Conservation (phyloP, 2,329 filamentous ascomycete genomes). For the Ophiostoma quercus region DNA sequence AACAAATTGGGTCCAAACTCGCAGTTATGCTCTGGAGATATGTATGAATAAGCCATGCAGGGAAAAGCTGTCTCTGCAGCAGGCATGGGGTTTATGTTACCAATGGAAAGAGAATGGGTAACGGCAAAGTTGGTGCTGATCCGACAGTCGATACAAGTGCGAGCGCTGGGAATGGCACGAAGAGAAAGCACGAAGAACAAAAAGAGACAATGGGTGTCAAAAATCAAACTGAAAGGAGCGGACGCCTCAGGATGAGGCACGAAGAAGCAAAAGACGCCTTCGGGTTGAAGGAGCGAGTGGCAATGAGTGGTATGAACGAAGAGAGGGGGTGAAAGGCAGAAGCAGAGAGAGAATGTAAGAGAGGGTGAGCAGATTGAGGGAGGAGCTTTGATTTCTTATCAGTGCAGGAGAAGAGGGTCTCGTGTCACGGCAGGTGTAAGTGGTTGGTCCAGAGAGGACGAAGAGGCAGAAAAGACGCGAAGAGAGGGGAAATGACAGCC, state of each 20-base stretch:
- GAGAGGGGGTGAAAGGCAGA: not conserved
- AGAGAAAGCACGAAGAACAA: not conserved
- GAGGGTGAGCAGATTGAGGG: not conserved
- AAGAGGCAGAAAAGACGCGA: not conserved
- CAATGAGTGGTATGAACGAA: not conserved
- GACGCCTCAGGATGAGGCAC: constrained; percentile 6
- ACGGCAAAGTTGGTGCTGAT: not conserved
- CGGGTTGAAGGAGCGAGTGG: not conserved
- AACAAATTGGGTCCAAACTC: not conserved
- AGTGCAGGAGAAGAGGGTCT: not conserved
- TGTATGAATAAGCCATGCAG: not conserved
- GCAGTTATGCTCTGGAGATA: not conserved
- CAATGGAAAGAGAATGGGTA: not conserved
- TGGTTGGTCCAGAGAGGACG: not conserved
- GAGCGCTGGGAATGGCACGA: not conserved
- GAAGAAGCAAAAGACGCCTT: too few species aligned
- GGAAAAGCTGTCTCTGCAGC: not conserved
- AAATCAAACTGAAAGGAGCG: not conserved
- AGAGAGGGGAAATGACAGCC: not conserved
- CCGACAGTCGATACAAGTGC: not conserved
- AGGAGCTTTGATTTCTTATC: not conserved
- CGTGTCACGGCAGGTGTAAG: constrained; percentile 7
- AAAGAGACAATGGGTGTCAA: not conserved
- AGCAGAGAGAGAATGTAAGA: not conserved
- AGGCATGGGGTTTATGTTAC: not conserved